A percentile compares a stretch with the other conserved stretches of the same genome.
Evolutionary conservation across 805 yeast genomes (phyloP).

Genomic region (Candida methanosorbosa): DNA sequence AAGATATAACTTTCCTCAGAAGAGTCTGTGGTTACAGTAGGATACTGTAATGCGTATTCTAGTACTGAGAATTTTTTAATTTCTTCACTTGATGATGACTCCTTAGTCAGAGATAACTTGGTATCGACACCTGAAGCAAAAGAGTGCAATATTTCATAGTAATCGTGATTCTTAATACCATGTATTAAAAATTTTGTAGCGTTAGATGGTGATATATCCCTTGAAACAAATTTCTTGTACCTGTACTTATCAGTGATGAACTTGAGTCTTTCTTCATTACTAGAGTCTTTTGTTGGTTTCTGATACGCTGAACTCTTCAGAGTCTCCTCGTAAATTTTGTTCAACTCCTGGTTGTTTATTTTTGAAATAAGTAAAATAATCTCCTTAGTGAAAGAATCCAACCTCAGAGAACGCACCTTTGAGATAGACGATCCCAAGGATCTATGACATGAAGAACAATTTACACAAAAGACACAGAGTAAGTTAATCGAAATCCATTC

Average conservation of each 20-base stretch:
- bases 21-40: constrained; percentile 3
- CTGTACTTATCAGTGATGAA: constrained; percentile 64
- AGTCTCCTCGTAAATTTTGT: constrained; percentile 51
- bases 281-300: constrained; percentile 19
- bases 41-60: constrained; percentile 45
- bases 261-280: constrained; percentile 40
- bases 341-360: constrained; percentile 46
- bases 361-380: constrained; percentile 40
- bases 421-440: constrained; percentile 77
- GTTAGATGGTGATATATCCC: constrained; percentile 18
- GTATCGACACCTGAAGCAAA: constrained; percentile 42
- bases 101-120: constrained; percentile 20
- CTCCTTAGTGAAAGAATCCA: constrained; percentile 64
- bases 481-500: constrained; percentile 85
- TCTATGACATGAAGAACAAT: constrained; percentile 85
- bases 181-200: constrained; percentile 29
- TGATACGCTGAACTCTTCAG: constrained; percentile 9
- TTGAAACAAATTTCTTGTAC: constrained; percentile 34
- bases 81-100: constrained; percentile 2
- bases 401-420: constrained; percentile 67
- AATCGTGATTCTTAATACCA: constrained; percentile 42
- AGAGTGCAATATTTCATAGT: constrained; percentile 32
- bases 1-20: too few relatives aligned
- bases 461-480: constrained; percentile 66
- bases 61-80: constrained; percentile 24